A percentile compares a stretch with the other conserved stretches of the same genome.
phyloP scores from a whole-genome alignment of 1,139 yeast species.

The Cylindricascospora bacillispora region DNA sequence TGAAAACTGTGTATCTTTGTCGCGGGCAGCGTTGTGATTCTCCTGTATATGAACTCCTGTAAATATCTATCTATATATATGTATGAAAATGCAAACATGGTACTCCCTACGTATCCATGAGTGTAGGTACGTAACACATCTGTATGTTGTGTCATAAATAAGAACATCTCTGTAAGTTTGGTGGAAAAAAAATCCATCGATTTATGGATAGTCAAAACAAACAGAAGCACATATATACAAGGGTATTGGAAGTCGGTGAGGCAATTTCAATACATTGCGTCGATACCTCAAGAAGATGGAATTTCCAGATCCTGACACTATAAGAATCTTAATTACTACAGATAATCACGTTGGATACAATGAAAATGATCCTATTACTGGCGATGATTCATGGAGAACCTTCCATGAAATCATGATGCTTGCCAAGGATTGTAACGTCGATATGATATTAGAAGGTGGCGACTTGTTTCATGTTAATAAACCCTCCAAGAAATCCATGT shows the following conservation, averaged over 20 bases:
- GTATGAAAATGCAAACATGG: not conserved
- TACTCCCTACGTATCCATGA: too few species aligned
- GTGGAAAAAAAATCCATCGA: too few species aligned
- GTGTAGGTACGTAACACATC: too few species aligned
- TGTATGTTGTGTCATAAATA: too few species aligned
- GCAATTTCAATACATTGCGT: too few species aligned
- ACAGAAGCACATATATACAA: too few species aligned
- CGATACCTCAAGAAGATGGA: too few species aligned
- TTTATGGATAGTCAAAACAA: too few species aligned
- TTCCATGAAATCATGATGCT: conserved; percentile 70
- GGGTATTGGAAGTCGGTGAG: too few species aligned
- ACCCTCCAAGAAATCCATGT: conserved; percentile 78
- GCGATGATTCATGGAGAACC: conserved; percentile 80
- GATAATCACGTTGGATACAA: conserved; percentile 95
- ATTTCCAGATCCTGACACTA: conserved; percentile 38
- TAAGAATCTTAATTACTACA: conserved; percentile 71
- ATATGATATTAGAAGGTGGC: conserved; percentile 85
- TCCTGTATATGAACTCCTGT: conserved; percentile 1
- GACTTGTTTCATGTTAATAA: conserved; percentile 85
- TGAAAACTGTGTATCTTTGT: conserved; percentile 5
- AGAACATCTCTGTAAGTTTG: too few species aligned
- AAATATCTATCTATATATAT: too few species aligned
- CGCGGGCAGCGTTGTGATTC: too few species aligned
- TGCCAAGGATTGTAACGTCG: conserved; percentile 67
- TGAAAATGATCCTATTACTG: conserved; percentile 81